Base-by-base conservation (phyloP, 2,329 filamentous ascomycete species). In the Talaromyces sp. region DNA sequence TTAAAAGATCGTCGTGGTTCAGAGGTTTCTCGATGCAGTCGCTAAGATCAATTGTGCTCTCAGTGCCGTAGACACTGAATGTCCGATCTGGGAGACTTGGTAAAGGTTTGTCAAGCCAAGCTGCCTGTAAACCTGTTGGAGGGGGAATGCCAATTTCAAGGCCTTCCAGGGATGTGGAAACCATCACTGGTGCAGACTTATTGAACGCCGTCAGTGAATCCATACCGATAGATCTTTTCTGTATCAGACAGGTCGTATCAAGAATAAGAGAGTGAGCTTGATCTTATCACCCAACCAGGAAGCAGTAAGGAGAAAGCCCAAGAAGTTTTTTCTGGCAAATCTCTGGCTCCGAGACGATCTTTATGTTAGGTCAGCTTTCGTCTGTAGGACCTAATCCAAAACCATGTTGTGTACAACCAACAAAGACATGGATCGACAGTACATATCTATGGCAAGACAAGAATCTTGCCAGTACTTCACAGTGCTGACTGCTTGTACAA, bases 61-160 rank as follows among this genome's bases (percentile, higher is more conserved):
- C 67, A 37, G 35, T 35, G 39, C 66, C 65, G 50, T 52, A 67
- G 22, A 66, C 37, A n/a, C 66, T 68, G 6, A 64, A 64, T 25
- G 41, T 59, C 49, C 62, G 61, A 37, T 49, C 45, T 33, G 67
- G 67, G 5, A 54, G 7, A 15, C 49, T 58, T 19, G 67, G 67
- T 19, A 68, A 35, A 15, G 68, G 67, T 35, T 67, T 63, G 25
- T 65, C 62, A 6, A 62, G 60, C 59, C 66, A 63, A 33, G 17
- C n/a, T 58, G 73, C 19, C 74, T 71, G 58, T 74, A 68, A 47
- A 69, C 70, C 68, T n/a, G 49, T 49, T n/a, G 35, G 33, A 10
- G 76, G 76, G 27, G 75, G 76, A 10, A 79, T 68, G 7, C 76
- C 75, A 63, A 70, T 70, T 60, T 79, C 77, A 31, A 79, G 67